phyloP scores from a whole-genome alignment of 371 early-diverging fungal species.

The Mortierella sp. region DNA sequence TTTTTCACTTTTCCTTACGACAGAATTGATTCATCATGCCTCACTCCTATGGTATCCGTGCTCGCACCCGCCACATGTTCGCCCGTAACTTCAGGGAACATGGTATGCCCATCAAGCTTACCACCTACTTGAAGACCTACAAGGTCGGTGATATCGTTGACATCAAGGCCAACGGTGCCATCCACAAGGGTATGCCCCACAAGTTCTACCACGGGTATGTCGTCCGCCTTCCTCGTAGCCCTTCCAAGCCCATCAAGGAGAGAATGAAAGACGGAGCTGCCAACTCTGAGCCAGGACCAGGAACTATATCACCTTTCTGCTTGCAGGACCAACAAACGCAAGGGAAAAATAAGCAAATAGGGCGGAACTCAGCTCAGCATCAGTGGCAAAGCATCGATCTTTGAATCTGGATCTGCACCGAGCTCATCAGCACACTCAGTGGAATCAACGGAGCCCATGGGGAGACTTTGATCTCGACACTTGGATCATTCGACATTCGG shows the following conservation, averaged over 20 bases:
- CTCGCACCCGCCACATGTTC: slow-evolving; percentile 99
- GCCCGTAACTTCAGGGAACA: slow-evolving; percentile 90
- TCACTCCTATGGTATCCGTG: slow-evolving; percentile 98
- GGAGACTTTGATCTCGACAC: slow-evolving; percentile 9
- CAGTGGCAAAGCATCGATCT: background rate
- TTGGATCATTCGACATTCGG: slow-evolving; percentile 11
- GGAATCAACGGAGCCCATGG: background rate
- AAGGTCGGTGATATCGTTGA: slow-evolving; percentile 97
- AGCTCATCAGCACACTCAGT: background rate
- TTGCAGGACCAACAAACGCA: background rate
- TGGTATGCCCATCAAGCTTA: slow-evolving; percentile 83
- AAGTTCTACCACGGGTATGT: slow-evolving; percentile 99
- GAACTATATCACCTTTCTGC: background rate
- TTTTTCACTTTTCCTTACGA: slow-evolving; percentile 1
- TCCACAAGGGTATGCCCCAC: slow-evolving; percentile 99
- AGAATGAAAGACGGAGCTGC: background rate
- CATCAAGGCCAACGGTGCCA: slow-evolving; percentile 95
- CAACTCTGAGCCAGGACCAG: background rate
- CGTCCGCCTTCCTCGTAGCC: slow-evolving; percentile 12
- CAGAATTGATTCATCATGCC: slow-evolving; percentile 77
- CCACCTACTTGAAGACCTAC: slow-evolving; percentile 87
- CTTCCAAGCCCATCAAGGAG: slow-evolving; percentile 26
- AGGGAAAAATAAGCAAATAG: background rate
- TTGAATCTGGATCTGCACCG: background rate
- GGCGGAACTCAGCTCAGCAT: background rate